Base-by-base conservation (phyloP, 768 basidiomycete species). In the Saitozyma sp. region DNA sequence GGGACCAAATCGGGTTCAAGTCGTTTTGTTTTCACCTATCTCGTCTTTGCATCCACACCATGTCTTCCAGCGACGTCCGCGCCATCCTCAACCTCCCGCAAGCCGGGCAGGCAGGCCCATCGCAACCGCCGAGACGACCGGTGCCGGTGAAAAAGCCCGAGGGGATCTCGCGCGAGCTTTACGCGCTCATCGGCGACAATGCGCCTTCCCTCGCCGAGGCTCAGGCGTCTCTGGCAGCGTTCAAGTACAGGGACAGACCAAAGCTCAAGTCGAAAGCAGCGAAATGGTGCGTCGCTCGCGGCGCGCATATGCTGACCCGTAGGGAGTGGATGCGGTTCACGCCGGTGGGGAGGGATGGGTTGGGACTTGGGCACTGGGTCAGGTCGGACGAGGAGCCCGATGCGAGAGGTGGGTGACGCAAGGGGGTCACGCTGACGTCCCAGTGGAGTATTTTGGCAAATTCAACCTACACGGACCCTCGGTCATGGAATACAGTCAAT, bases 111-210 rank as follows among this genome's bases (percentile, higher is more conserved):
- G 17, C 19, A 7, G 16, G 51, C 19, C 29, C 14, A 16, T 46
- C 58, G 8, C 17, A 29, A 14, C 6, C 49, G 10, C 42, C 49
- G 45, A 51, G 41, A 50, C 37, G 41, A n/a, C 81, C 84, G 2
- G 80, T 43, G 54, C 1, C 84, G n/a, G 50, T 55, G 19, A 76
- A 76, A 40, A 71, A 73, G 20, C 73, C 74, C 4, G 91, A 92
- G 17, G 94, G 95, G 17, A 93, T 97, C 63, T 89, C 92, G 0
- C 84, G 93, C 68, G 94, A 97, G 79, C 84, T 99, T 2, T 97
- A 90, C 81, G 88, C 90, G 0, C 86, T 99, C 62, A 97, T 99
- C 67, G 95, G 95, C n/a, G 87, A 91, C 63, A 89, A 91, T 53
- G 89, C 89, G 10, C 93, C 95, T 0, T 87, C 89, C 2, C 84